Evolutionary conservation across 2,329 filamentous ascomycete species (phyloP).

Genomic region (Epichloe typhina): DNA sequence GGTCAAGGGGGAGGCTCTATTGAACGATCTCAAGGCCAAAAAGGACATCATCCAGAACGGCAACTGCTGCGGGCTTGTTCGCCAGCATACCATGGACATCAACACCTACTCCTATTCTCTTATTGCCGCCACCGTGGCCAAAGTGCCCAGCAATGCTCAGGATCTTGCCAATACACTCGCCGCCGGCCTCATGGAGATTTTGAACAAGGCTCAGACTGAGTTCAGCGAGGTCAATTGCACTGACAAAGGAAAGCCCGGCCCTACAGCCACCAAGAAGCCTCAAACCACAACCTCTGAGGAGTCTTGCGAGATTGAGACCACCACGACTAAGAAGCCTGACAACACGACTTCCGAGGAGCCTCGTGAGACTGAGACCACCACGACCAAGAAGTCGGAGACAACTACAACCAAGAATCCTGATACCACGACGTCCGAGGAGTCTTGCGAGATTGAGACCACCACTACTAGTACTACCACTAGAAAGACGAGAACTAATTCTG

Average conservation of each 20-base stretch:
- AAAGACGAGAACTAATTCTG: neutral
- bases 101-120: neutral
- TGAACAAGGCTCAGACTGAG: neutral
- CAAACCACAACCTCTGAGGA: neutral
- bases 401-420: too few relatives aligned
- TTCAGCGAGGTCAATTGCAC: slow-evolving; percentile 3
- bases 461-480: neutral
- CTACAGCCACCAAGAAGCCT: neutral
- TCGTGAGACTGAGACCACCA: neutral
- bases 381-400: too few relatives aligned
- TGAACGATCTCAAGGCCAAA: slow-evolving; percentile 1
- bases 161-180: neutral
- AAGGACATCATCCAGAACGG: slow-evolving; percentile 1
- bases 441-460: neutral
- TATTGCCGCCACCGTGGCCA: neutral
- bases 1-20: neutral
- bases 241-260: neutral
- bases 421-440: neutral
- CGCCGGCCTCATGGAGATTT: neutral
- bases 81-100: neutral
- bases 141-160: neutral
- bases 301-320: neutral
- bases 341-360: neutral
- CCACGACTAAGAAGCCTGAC: neutral
- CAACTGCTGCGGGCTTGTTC: neutral